Conservation (phyloP, 2,329 filamentous ascomycete species). For the Verticillium albo-atrum region DNA sequence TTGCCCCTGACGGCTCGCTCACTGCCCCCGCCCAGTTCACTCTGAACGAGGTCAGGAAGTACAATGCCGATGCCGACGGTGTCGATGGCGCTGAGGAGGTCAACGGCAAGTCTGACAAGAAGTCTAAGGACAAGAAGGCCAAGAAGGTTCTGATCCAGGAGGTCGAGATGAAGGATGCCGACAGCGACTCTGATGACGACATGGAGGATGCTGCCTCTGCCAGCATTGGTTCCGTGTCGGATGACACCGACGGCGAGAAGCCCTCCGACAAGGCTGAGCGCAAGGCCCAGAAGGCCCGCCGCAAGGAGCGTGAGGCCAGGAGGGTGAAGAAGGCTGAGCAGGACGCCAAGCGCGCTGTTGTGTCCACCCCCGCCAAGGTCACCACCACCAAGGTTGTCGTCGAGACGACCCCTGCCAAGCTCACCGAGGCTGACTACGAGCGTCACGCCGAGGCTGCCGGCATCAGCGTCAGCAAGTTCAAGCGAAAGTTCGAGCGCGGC, state of each 20-base stretch:
- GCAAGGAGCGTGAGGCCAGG: slow-evolving; percentile 6
- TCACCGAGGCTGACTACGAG: slow-evolving; percentile 53
- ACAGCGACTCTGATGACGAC: slow-evolving; percentile 33
- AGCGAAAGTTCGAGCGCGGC: slow-evolving; percentile 72
- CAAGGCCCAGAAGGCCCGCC: slow-evolving; percentile 21
- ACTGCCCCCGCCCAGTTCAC: slow-evolving; percentile 73
- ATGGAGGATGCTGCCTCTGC: slow-evolving; percentile 22
- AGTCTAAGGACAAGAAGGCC: slow-evolving; percentile 44
- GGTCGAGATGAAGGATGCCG: slow-evolving; percentile 33
- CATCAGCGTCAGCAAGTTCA: slow-evolving; percentile 70
- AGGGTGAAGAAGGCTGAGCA: not conserved
- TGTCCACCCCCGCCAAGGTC: slow-evolving; percentile 16
- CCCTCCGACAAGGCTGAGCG: slow-evolving; percentile 4
- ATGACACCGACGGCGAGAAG: slow-evolving; percentile 18
- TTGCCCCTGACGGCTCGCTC: slow-evolving; percentile 67
- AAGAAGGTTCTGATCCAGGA: slow-evolving; percentile 45
- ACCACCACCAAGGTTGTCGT: slow-evolving; percentile 27
- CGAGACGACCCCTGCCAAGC: slow-evolving; percentile 24
- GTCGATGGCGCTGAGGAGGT: slow-evolving; percentile 56
- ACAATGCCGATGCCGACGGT: slow-evolving; percentile 92
- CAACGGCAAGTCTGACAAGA: slow-evolving; percentile 26
- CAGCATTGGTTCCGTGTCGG: slow-evolving; percentile 13
- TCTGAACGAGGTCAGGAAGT: slow-evolving; percentile 87
- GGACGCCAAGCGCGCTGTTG: slow-evolving; percentile 15
- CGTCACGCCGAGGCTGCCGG: slow-evolving; percentile 62